Evolutionary conservation across 2,329 filamentous ascomycete genomes (phyloP), one percentile per base, ranked within the genome.

Genomic region (Byssothecium circinans): DNA sequence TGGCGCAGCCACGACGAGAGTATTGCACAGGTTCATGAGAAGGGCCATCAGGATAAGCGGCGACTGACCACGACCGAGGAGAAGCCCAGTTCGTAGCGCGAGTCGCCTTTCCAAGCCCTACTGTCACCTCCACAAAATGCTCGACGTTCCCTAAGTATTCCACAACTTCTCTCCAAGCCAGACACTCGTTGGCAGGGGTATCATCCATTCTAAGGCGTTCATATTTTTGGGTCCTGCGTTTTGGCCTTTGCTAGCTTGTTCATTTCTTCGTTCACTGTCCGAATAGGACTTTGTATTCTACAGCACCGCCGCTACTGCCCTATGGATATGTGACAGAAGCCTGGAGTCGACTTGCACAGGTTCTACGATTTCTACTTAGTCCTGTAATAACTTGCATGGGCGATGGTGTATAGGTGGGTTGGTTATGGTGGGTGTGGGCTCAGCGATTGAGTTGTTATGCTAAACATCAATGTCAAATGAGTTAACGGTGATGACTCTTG

Each of bases 1-100:
- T 99, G 91, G 84, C 95, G 96, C 76, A 94, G 88, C 67, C 94
- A 99, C 71, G 91, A 96, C 67, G 89, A 92, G 56, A 96, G 90
- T 72, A 96, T 99, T 67, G 88, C 90, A 59, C 91, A 96, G 46
- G 87, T 91, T 53, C 89, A 92, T 60, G 91, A 96, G 65, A 95
- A 95, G 74, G 81, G 71, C 35, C 71, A 72, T 30, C 58, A 66
- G 33, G 74, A 78, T 44, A 77, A 75, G 65, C 71, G 76, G 45
- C 71, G 71, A 54, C 75, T 74, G 20, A 57, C 62, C 18, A 61
- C 60, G 33, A 58, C 61, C 8, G 71, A 74, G 40, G 64, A 64
- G 40, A 70, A 68, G 52, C 56, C 65, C 43, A 54, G 47, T 27
- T 52, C 53, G 47, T 67, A 64, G 49, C 12, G 12, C 20, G 36